Evolutionary conservation across 352 stramenopile species (phyloP), one percentile per base, ranked within the genome.

Genomic region (Phytophthora sp.): DNA sequence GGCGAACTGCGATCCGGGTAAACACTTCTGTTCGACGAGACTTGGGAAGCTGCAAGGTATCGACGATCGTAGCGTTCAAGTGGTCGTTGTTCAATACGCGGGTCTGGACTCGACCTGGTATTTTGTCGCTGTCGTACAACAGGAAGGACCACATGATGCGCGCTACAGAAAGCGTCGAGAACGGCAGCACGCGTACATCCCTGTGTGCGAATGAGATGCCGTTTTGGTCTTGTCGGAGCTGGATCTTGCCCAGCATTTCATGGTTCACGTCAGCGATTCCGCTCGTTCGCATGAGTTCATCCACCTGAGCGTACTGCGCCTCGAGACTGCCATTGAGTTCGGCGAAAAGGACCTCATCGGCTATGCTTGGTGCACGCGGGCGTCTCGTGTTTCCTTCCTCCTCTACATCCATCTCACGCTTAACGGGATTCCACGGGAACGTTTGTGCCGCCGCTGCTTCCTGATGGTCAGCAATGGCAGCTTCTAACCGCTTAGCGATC

Each of bases 1-100:
- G 65, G 3, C 63, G 66, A n/a, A 70, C 37, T 11, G 74, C 69
- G 0, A 73, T 15, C 10, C 60, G 66, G 3, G 53, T 70, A n/a
- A 34, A 51, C 5, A 74, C 35, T 52, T 74, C 13, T 0, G 56
- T 74, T 15, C 41, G 31, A 7, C 49, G 54, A 4, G 60, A 74
- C 43, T 74, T 70, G 9, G 68, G 54, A 2, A 82, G 45, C 2
- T 57, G 48, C n/a, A 82, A 5, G 6, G 57, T 74, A 23, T 82
- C 63, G 39, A 69, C 37, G 41, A 75, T 69, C 21, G 54, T 78
- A 26, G 59, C 58, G 45, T 75, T 68, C 43, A 77, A 23, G 24
- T 74, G 69, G 35, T 78, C 48, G 31, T 70, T 65, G 32, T 66
- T 71, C 5, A 73, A 2, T 3, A 67, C 24, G 1, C 43, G 53